phyloP scores from a whole-genome alignment of 257 asterid species.

The Haberlea rhodopensis region DNA sequence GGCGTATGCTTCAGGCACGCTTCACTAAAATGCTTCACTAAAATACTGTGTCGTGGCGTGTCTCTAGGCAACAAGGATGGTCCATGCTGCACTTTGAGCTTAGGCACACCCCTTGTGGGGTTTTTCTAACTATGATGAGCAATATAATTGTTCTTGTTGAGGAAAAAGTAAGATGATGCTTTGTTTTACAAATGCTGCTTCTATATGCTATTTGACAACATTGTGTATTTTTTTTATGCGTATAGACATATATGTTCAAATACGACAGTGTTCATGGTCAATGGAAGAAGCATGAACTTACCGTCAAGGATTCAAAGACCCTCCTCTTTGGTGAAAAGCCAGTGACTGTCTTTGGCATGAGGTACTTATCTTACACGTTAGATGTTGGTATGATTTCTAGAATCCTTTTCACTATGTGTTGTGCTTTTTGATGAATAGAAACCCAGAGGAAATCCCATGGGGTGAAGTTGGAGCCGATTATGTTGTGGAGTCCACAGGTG shows the following conservation, averaged over 20 bases:
- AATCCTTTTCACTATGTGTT: background rate
- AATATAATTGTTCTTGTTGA: too few relatives aligned
- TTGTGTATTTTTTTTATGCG: background rate
- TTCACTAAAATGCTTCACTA: too few relatives aligned
- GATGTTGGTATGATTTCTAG: background rate
- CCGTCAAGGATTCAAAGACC: slow-evolving; percentile 72
- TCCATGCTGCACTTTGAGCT: too few relatives aligned
- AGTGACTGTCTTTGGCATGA: slow-evolving; percentile 63
- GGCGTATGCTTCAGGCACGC: too few relatives aligned
- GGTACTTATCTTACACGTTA: slow-evolving; percentile 33
- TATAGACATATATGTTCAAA: slow-evolving; percentile 82
- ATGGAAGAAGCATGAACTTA: slow-evolving; percentile 66
- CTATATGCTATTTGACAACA: background rate
- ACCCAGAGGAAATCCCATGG: slow-evolving; percentile 37
- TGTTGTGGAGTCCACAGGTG: background rate
- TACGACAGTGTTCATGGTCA: slow-evolving; percentile 84
- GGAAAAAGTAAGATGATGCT: background rate
- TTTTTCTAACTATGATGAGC: too few relatives aligned
- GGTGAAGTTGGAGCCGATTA: background rate
- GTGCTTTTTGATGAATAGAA: slow-evolving; percentile 36
- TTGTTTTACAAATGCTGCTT: background rate
- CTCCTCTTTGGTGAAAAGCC: slow-evolving; percentile 73
- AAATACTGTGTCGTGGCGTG: too few relatives aligned
- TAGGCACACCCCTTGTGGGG: too few relatives aligned
- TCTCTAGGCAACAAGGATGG: too few relatives aligned